phyloP scores from a whole-genome alignment of 345 rosid genomes.

The Hypericum androsaemum region DNA sequence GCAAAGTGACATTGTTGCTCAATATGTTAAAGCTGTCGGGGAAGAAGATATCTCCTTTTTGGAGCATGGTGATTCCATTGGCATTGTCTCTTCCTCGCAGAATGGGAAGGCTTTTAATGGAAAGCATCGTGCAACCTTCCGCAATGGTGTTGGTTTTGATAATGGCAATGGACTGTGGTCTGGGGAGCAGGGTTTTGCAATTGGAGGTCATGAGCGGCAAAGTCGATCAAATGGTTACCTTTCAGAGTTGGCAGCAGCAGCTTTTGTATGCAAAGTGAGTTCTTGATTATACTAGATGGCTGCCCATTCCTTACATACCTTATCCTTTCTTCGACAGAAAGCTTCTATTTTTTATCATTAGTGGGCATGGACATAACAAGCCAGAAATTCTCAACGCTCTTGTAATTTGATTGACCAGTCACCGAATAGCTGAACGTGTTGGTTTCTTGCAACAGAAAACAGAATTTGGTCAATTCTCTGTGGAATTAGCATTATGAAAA shows the following conservation, averaged over 20 bases:
- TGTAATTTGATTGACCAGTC: no score
- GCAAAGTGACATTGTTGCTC: constrained; percentile 88
- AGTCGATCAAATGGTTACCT: constrained; percentile 71
- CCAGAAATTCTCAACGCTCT: no score
- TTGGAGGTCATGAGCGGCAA: constrained; percentile 81
- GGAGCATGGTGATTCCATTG: constrained; percentile 37
- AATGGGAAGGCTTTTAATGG: constrained; percentile 34
- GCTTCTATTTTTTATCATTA: no score
- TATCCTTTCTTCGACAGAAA: no score
- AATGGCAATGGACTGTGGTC: constrained; percentile 73
- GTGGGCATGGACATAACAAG: no score
- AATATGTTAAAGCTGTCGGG: constrained; percentile 78
- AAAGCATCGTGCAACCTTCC: constrained; percentile 41
- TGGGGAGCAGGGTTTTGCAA: constrained; percentile 91
- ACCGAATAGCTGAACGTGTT: no score
- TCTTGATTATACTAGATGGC: background rate
- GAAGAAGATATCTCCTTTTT: constrained; percentile 31
- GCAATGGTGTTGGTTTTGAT: constrained; percentile 83
- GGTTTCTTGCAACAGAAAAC: no score
- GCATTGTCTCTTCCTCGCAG: constrained; percentile 24
- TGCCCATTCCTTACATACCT: no score
- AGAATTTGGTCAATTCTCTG: no score
- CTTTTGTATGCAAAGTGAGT: constrained; percentile 81
- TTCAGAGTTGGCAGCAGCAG: constrained; percentile 92
- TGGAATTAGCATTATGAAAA: no score